phyloP scores from a whole-genome alignment of 495 filamentous ascomycete genomes.

The Aspergillus avenaceus region DNA sequence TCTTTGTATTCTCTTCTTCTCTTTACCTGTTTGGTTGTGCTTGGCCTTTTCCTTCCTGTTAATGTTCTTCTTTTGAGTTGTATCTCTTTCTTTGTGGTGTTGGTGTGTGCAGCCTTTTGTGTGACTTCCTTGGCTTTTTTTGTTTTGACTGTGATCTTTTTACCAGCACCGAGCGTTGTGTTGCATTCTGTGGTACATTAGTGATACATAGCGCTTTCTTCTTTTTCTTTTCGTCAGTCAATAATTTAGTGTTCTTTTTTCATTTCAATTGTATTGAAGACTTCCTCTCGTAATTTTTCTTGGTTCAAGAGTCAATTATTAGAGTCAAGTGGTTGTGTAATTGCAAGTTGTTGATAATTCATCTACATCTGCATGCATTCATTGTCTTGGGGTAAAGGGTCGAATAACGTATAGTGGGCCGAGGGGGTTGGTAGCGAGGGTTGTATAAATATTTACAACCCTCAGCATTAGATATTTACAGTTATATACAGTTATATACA shows the following conservation, averaged over 20 bases:
- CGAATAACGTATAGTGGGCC: too few species aligned
- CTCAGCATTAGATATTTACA: too few species aligned
- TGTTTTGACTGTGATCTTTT: conserved; percentile 12
- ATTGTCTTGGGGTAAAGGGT: too few species aligned
- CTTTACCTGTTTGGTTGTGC: neutral
- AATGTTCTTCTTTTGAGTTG: neutral
- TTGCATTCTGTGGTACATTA: conserved; percentile 28
- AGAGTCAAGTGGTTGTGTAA: too few species aligned
- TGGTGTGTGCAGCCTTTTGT: conserved; percentile 23
- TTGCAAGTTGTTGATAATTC: too few species aligned
- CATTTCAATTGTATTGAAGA: too few species aligned
- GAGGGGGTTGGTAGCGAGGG: too few species aligned
- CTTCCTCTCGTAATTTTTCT: neutral
- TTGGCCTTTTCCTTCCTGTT: conserved; percentile 3
- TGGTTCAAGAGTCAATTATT: too few species aligned
- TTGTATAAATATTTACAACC: too few species aligned
- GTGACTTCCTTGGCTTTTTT: conserved; percentile 14
- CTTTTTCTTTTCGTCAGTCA: conserved; percentile 26
- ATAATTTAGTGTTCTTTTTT: conserved; percentile 22
- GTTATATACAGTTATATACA: too few species aligned
- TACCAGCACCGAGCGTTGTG: conserved; percentile 1
- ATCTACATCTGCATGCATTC: too few species aligned
- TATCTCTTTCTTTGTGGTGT: conserved; percentile 13
- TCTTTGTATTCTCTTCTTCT: neutral
- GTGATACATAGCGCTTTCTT: conserved; percentile 34